Conservation (phyloP, 169 alveolate genomes). For the Cyclospora cayetanensis region DNA sequence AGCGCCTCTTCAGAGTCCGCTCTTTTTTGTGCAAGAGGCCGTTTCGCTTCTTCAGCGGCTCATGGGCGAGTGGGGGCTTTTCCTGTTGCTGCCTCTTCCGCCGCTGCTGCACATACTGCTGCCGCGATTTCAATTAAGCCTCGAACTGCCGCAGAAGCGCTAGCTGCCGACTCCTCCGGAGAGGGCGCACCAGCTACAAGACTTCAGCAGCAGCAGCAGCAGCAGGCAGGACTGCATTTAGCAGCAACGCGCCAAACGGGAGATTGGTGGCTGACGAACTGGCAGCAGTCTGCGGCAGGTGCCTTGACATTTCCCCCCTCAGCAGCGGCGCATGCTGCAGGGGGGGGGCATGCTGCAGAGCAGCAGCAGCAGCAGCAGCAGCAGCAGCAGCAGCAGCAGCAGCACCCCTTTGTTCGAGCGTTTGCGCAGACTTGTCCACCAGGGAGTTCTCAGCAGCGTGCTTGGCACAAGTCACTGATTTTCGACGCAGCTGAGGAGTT, state of each 20-base stretch:
- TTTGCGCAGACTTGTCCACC: neutral
- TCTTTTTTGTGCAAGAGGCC: neutral
- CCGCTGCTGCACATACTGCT: constrained; percentile 36
- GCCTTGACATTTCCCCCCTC: too few species aligned
- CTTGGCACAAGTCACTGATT: neutral
- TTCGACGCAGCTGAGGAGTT: neutral
- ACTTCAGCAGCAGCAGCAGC: constrained; percentile 48
- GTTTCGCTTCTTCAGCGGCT: too few species aligned
- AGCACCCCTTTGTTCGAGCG: neutral
- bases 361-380: constrained; percentile 12
- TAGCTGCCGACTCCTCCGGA: constrained; percentile 4
- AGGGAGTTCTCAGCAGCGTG: constrained; percentile 15
- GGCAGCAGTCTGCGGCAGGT: constrained; percentile 21
- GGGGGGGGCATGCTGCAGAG: too few species aligned
- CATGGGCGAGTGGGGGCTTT: neutral
- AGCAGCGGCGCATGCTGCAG: too few species aligned
- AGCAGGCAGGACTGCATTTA: neutral
- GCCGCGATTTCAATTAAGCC: neutral
- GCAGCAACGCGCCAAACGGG: neutral
- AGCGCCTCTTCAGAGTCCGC: neutral
- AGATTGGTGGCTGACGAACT: neutral
- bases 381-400: constrained; percentile 37
- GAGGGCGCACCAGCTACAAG: constrained; percentile 23
- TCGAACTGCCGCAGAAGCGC: constrained; percentile 33
- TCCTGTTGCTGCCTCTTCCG: neutral